These are phyloP conservation scores for Marchantia polymorpha DNA, from an alignment of 225 moss, liverwort and hornwort genomes.

Conservation along the genomic window DNA sequence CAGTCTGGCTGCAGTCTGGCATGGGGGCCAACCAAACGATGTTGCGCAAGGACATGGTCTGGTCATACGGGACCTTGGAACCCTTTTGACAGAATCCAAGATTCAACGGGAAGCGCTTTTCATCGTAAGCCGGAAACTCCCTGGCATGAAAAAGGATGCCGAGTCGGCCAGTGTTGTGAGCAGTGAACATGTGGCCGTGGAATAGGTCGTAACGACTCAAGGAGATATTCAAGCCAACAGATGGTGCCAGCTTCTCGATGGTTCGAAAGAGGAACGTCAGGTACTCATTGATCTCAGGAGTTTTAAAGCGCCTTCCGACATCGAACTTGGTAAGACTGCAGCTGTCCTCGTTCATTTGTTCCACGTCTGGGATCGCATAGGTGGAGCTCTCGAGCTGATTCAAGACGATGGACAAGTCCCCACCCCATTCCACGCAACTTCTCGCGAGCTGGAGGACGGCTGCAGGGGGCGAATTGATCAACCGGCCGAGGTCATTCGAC, in stretches of 20 bases:
- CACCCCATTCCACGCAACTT: conserved; percentile 50
- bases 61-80: conserved; percentile 64
- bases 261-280: conserved; percentile 73
- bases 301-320: conserved; percentile 68
- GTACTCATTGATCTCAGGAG: conserved; percentile 70
- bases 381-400: conserved; percentile 29
- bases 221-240: conserved; percentile 78
- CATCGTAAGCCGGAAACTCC: conserved; percentile 76
- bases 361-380: conserved; percentile 67
- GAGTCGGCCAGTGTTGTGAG: conserved; percentile 70
- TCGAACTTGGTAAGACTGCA: conserved; percentile 81
- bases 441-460: conserved; percentile 41
- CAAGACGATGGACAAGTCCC: conserved; percentile 40
- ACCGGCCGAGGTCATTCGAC: conserved; percentile 11
- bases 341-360: conserved; percentile 52
- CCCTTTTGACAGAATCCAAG: conserved; percentile 88
- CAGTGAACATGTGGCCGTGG: conserved; percentile 93
- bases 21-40: conserved; percentile 92
- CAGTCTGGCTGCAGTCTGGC: conserved; percentile 46
- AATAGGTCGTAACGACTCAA: conserved; percentile 90
- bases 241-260: conserved; percentile 65
- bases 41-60: conserved; percentile 75
- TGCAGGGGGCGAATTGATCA: conserved; percentile 44
- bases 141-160: conserved; percentile 97
- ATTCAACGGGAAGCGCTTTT: conserved; percentile 66